Evolutionary conservation across 176 grass and related monocot genomes (phyloP).

Genomic region (Carex kokanica): DNA sequence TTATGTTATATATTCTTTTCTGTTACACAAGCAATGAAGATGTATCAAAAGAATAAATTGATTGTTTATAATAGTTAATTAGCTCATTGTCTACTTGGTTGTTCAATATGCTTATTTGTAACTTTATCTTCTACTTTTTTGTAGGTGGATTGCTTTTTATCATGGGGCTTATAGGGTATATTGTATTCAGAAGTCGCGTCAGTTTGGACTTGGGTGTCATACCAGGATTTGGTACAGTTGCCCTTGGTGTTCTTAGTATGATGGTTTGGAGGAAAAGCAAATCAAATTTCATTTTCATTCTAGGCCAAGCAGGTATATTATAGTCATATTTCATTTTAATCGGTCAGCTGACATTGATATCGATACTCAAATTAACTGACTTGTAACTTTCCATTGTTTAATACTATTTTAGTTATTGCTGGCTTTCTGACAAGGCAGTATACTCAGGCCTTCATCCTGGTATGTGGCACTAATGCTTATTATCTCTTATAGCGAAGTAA

Average conservation of each 20-base stretch:
- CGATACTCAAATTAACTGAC: not conserved
- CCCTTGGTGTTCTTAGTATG: conserved; percentile 7
- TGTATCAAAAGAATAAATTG: not conserved
- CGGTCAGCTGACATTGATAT: not conserved
- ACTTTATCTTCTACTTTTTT: not conserved
- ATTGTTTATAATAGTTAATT: not conserved
- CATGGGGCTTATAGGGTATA: conserved; percentile 22
- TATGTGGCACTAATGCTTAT: not conserved
- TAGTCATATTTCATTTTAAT: not conserved
- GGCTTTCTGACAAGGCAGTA: conserved; percentile 16
- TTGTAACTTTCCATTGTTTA: conserved; percentile 6
- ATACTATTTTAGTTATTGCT: conserved; percentile 21
- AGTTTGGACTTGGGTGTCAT: conserved; percentile 25
- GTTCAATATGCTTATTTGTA: not conserved
- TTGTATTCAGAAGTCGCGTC: conserved; percentile 9
- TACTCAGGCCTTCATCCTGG: conserved; percentile 12
- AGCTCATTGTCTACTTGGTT: not conserved
- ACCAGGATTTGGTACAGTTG: conserved; percentile 14
- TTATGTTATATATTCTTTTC: conserved; percentile 10
- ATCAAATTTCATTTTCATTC: conserved; percentile 11
- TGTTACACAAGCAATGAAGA: not conserved
- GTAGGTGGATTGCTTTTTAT: conserved; percentile 28
- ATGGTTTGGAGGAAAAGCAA: conserved; percentile 8
- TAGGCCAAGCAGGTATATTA: conserved; percentile 20
- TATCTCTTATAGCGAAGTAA: not conserved